Evolutionary conservation across 2,329 filamentous ascomycete species (phyloP).

Genomic region (Teratosphaeria zuluensis): DNA sequence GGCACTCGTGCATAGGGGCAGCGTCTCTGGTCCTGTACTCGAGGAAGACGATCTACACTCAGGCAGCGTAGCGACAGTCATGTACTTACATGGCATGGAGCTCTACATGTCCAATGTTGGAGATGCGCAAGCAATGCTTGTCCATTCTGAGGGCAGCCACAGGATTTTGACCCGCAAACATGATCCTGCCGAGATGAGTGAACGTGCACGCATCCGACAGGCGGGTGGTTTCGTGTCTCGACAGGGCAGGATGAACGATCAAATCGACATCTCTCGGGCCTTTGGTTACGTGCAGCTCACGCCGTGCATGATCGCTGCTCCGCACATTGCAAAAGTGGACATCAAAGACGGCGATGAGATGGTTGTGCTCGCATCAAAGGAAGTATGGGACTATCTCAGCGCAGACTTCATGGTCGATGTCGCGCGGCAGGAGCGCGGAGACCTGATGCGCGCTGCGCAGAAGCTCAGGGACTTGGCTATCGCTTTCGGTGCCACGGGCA

Average conservation of each 20-base stretch:
- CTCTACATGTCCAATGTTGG: constrained; percentile 92
- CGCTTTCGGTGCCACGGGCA: constrained; percentile 84
- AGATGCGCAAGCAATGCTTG: constrained; percentile 89
- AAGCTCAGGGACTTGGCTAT: constrained; percentile 92
- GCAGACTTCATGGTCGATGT: constrained; percentile 88
- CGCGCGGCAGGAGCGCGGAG: constrained; percentile 71
- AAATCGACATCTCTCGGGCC: constrained; percentile 81
- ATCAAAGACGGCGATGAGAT: constrained; percentile 87
- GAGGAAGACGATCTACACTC: constrained; percentile 83
- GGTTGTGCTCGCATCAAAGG: constrained; percentile 79
- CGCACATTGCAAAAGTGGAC: constrained; percentile 67
- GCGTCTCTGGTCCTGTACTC: constrained; percentile 63
- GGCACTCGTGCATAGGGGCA: constrained; percentile 56
- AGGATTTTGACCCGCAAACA: constrained; percentile 83
- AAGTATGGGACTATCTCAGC: constrained; percentile 90
- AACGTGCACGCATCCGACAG: constrained; percentile 82
- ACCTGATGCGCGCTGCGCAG: constrained; percentile 90
- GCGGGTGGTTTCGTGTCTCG: constrained; percentile 93
- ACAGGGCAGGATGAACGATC: constrained; percentile 86
- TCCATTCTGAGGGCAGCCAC: constrained; percentile 77
- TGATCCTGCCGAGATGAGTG: constrained; percentile 75
- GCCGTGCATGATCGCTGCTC: constrained; percentile 85
- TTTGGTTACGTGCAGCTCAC: constrained; percentile 93
- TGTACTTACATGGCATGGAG: constrained; percentile 82
- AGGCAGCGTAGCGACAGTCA: constrained; percentile 82